Base-by-base conservation (phyloP, 495 filamentous ascomycete genomes). In the Patellaria atrata region DNA sequence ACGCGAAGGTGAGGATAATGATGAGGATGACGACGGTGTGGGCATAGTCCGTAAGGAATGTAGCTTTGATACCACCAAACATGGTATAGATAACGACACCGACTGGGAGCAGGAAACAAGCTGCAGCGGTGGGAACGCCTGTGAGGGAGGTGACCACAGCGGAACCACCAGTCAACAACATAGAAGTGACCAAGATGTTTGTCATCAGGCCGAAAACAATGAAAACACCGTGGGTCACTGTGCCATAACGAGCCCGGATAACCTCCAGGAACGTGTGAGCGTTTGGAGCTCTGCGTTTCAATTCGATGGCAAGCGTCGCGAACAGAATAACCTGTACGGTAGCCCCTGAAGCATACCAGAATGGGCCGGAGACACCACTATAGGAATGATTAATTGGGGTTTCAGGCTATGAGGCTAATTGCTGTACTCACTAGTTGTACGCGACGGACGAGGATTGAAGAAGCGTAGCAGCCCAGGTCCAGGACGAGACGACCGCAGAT, bases 401-500 rank as follows among this genome's bases (percentile, higher is more conserved):
- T n/a, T n/a, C n/a, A n/a, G n/a, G n/a, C n/a, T n/a, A n/a, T n/a
- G n/a, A n/a, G n/a, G n/a, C n/a, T n/a, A n/a, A n/a, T n/a, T n/a
- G n/a, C n/a, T n/a, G n/a, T n/a, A n/a, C n/a, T n/a, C n/a, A n/a
- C n/a, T 96, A 96, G 37, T 74, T 64, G 58, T 94, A 96, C 43
- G 86, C 85, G 30, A 96, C 81, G 19, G 75, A 75, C 8, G 82
- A 78, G n/a, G 72, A 79, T 53, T 94, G 87, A 9, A 84, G 62
- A 2, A 84, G 61, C 7, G 79, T 86, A 30, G 80, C 80, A 4
- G 80, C 80, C 83, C 85, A 94, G 5, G 87, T 94, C 87, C 87
- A 96, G 26, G 78, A 85, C 40, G 79, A 86, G 13, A 94, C 86
- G 24, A 94, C 87, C n/a, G 87, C 86, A 19, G 81, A 79, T 3